These are phyloP conservation scores for Claviceps capensis DNA, from an alignment of 2,329 filamentous ascomycete genomes.

Conservation along the genomic window DNA sequence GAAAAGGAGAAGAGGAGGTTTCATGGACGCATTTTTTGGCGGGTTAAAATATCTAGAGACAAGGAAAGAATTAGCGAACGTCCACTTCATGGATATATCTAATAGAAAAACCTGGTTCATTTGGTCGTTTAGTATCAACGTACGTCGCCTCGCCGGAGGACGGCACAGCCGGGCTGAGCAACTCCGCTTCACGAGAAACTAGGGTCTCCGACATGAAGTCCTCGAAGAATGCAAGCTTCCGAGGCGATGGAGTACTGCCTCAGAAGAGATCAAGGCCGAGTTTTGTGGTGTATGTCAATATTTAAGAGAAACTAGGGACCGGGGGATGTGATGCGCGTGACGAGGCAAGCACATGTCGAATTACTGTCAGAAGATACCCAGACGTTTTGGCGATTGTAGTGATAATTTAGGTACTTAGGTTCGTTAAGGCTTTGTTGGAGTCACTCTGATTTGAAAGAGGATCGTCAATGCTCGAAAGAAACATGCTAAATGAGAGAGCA, in stretches of 20 bases:
- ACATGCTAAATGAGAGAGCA: neutral
- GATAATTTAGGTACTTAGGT: neutral
- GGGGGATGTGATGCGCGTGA: neutral
- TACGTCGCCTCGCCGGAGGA: conserved; percentile 13
- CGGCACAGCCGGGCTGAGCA: neutral
- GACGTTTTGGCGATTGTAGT: neutral
- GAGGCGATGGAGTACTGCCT: neutral
- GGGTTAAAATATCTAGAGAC: conserved; percentile 20
- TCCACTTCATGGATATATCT: neutral
- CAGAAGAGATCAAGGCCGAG: neutral
- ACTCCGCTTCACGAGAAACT: neutral
- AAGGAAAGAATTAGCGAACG: neutral
- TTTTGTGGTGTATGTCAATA: neutral
- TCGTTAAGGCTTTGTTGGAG: neutral
- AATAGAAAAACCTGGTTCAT: neutral
- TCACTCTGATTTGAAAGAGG: neutral
- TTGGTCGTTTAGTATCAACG: neutral
- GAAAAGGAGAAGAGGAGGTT: conserved; percentile 10
- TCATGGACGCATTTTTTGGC: conserved; percentile 7
- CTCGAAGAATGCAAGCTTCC: neutral
- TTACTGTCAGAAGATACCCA: neutral
- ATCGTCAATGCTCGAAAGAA: neutral
- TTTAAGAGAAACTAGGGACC: neutral
- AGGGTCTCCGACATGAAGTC: conserved; percentile 11
- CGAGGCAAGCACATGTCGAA: neutral